Evolutionary conservation across 331 rosid genomes (phyloP), one percentile per base, ranked within the genome.

Genomic region (Pyracantha coccinea): DNA sequence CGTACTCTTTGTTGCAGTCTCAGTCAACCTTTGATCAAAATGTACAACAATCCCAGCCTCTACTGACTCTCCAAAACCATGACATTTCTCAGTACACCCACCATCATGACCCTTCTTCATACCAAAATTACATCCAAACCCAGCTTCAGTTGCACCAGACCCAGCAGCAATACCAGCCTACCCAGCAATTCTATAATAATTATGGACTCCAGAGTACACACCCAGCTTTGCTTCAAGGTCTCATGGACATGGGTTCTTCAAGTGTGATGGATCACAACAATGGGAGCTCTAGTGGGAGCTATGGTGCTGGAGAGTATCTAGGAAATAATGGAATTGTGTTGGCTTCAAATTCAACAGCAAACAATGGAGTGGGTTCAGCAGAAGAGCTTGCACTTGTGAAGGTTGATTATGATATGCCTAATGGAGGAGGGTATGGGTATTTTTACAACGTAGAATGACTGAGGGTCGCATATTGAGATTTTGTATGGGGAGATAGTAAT

Each of bases 361-460:
- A 69, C 17, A 70, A 68, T 38, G 80, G 66, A 11, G 73, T 69
- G 41, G 86, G 74, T 29, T 57, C 86, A 4, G 76, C 75, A 2
- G 96, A 92, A 64, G 96, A 92, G 33, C 86, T 87, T 20, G 83
- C 88, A 1, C 68, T 86, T 66, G 97, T 90, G 24, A 92, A 94
- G 87, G 93, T 90, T 53, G 99, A 94, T 74, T 94, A 92, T 50
- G 96, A 89, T 66, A 86, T 94, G 91, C 85, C 89, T 16, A 67
- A 88, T 1, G 96, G 88, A 64, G 68, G 68, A 19, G 68, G 25
- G 23, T 88, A 87, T 47, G 92, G 97, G 97, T 69, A 85, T 72
- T 54, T 94, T 90, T 64, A 79, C 90, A 5, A 87, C 86, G 98
- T 91, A 96, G 97, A 90, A 85, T 76, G 90, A 93, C 24, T 87